Percentiles rank a stretch among this genome's conserved stretches.
Evolutionary conservation across 1,284 basidiomycete species (phyloP).

Genomic region (Marasmius oreades): DNA sequence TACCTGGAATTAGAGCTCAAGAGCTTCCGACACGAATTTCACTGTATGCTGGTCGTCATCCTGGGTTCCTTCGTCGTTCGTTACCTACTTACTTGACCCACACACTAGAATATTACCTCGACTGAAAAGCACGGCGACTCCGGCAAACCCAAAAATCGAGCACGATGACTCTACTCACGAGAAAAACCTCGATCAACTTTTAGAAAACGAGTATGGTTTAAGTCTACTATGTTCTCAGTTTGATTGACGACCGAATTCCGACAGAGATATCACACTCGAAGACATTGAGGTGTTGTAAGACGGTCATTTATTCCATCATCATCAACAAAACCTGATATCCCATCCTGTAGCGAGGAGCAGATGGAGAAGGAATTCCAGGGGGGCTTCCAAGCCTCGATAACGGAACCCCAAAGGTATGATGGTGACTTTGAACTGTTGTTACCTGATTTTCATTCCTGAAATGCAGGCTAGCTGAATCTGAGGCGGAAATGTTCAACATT

Average conservation of each 20-base stretch:
- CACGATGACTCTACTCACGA: neutral
- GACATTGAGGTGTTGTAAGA: neutral
- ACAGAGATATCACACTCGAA: neutral
- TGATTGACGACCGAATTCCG: neutral
- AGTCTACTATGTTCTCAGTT: too few relatives aligned
- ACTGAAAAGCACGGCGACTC: neutral
- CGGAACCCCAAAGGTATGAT: neutral
- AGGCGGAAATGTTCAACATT: conserved; percentile 19
- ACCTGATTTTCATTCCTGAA: neutral
- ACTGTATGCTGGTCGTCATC: neutral
- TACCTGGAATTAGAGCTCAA: neutral
- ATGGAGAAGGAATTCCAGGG: neutral
- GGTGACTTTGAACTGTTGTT: neutral
- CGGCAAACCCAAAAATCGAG: neutral
- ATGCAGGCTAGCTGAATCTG: conserved; percentile 17
- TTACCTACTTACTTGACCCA: neutral
- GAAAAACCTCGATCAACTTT: neutral
- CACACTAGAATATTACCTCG: neutral
- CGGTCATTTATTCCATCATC: neutral
- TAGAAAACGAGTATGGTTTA: neutral
- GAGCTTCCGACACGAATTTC: neutral
- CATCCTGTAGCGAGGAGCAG: neutral
- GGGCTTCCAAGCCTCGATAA: neutral
- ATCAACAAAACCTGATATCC: neutral
- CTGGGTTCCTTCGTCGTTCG: neutral